Evolutionary conservation across 306 rosid genomes (phyloP).

Genomic region (Casuarina equisetifolia): DNA sequence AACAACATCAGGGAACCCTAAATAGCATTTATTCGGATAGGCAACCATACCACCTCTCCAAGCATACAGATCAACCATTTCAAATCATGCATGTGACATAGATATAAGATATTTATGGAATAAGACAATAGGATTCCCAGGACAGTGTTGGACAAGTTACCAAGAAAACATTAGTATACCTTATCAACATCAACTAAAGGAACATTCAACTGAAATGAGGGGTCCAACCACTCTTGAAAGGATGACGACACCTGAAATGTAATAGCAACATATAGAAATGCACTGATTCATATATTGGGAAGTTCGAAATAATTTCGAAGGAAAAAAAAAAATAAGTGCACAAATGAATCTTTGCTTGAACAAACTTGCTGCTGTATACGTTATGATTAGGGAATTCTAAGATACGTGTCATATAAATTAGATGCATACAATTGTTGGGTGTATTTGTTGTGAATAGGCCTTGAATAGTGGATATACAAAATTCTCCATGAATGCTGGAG

Average conservation of each 20-base stretch:
- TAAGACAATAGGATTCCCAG: too few relatives aligned
- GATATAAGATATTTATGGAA: not conserved
- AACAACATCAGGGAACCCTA: not conserved
- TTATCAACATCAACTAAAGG: constrained; percentile 94
- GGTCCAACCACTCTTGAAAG: constrained; percentile 65
- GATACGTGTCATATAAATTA: too few relatives aligned
- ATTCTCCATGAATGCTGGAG: not conserved
- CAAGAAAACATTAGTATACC: constrained; percentile 42
- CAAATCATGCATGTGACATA: not conserved
- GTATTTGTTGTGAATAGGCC: too few relatives aligned
- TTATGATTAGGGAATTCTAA: too few relatives aligned
- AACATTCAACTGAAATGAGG: constrained; percentile 66
- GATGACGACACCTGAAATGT: constrained; percentile 55
- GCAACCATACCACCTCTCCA: not conserved
- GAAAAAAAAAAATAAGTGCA: not conserved
- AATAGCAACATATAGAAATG: constrained; percentile 24
- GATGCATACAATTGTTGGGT: too few relatives aligned
- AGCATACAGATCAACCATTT: not conserved
- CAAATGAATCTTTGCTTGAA: not conserved
- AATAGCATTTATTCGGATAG: not conserved
- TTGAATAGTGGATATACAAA: not conserved
- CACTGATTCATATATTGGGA: not conserved
- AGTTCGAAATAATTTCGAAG: too few relatives aligned
- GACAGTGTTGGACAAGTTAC: not conserved
- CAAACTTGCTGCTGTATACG: not conserved